Evolutionary conservation across 2,329 filamentous ascomycete species (phyloP).

Genomic region (Pseudogymnoascus sp.): DNA sequence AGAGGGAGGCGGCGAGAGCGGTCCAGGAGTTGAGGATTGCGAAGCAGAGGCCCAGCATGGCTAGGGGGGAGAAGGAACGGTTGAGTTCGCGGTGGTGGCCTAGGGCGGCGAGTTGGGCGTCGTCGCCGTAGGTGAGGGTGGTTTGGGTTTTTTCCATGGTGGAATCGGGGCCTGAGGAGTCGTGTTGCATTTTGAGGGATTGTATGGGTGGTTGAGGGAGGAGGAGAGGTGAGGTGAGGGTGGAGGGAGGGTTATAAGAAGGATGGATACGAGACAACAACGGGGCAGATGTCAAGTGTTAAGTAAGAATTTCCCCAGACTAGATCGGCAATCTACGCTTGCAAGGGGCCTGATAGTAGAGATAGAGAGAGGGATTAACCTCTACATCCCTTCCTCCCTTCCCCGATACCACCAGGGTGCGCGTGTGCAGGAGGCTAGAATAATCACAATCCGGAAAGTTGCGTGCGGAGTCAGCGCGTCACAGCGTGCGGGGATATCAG

Average conservation of each 20-base stretch:
- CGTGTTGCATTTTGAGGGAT: not conserved
- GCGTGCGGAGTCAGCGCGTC: not conserved
- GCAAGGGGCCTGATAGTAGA: not conserved
- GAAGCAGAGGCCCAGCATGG: slow-evolving; percentile 49
- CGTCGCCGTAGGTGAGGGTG: slow-evolving; percentile 30
- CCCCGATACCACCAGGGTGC: not conserved
- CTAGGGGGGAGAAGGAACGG: slow-evolving; percentile 46
- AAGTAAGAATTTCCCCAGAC: not conserved
- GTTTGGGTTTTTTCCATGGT: not conserved
- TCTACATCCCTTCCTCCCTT: not conserved
- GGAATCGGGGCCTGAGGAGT: not conserved
- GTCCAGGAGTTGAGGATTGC: slow-evolving; percentile 39
- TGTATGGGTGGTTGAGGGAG: not conserved
- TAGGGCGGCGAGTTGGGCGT: slow-evolving; percentile 44
- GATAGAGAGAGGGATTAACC: not conserved
- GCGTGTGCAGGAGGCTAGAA: not conserved
- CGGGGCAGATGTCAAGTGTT: not conserved
- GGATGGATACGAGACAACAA: not conserved
- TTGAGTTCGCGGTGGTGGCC: slow-evolving; percentile 44
- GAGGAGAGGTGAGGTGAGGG: not conserved
- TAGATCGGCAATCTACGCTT: not conserved
- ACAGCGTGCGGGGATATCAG: not conserved
- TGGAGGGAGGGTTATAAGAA: not conserved
- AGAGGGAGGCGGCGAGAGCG: slow-evolving; percentile 27
- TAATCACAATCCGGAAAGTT: not conserved